Conservation (phyloP, 768 basidiomycete species). For the Mycena rebaudengoi region DNA sequence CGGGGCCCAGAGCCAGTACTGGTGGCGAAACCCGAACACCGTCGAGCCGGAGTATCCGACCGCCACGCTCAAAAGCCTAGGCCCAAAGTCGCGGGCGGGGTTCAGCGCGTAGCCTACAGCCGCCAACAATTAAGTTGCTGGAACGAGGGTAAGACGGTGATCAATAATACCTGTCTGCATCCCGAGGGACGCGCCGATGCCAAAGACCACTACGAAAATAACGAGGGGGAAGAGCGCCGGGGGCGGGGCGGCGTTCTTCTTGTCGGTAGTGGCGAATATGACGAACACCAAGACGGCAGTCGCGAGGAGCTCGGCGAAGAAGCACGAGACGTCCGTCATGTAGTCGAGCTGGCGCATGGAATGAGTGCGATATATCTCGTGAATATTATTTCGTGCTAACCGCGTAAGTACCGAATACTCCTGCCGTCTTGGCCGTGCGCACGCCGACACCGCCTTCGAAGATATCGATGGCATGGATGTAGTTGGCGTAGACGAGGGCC, state of each 20-base stretch:
- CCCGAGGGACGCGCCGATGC: constrained; percentile 56
- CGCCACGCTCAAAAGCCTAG: constrained; percentile 61
- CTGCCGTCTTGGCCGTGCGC: constrained; percentile 57
- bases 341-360: constrained; percentile 12
- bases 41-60: constrained; percentile 56
- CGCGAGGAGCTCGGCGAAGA: constrained; percentile 41
- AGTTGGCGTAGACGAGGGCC: constrained; percentile 61
- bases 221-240: constrained; percentile 54
- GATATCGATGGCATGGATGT: constrained; percentile 65
- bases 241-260: constrained; percentile 50
- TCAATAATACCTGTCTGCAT: constrained; percentile 49
- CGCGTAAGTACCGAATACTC: constrained; percentile 23
- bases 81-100: constrained; percentile 68
- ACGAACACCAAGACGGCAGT: constrained; percentile 55
- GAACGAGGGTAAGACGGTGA: background rate
- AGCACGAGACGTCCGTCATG: constrained; percentile 21
- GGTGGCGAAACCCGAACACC: constrained; percentile 43
- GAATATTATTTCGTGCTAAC: background rate
- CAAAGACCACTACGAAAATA: constrained; percentile 56
- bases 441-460: constrained; percentile 56
- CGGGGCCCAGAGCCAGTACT: constrained; percentile 68
- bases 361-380: background rate
- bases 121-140: background rate
- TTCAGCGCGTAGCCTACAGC: constrained; percentile 53
- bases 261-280: constrained; percentile 54